Base-by-base conservation (phyloP, 257 asterid species). In the Solanum chaucha region DNA sequence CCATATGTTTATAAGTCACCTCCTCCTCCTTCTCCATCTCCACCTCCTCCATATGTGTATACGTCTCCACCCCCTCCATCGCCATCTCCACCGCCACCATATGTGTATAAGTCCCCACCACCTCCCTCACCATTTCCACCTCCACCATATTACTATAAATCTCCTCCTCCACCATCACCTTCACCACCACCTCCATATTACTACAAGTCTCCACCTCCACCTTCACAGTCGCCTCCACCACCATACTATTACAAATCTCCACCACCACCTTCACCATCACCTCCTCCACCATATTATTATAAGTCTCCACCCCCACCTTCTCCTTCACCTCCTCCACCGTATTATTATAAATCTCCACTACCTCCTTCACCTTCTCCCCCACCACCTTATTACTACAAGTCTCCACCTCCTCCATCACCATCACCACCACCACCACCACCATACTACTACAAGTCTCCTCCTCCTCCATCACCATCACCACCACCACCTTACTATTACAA, bases 401-500 rank as follows among this genome's bases (percentile, higher is more conserved):
- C 67, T 3, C 26, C 26, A 2, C 67, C 67, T 0, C 67, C 67
- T 0, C 67, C 67, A 3, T 6, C 9, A 0, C 9, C n/a, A 6
- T 20, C 67, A 3, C 67, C 67, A 2, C 67, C 67, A 1, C 67
- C 26, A 19, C 67, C 64, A 55, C 28, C 28, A 28, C 28, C 28
- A 28, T 68, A 67, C 6, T 3, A 68, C 5, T 68, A 26, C 36
- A 11, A 7, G 5, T 68, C 40, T 0, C 11, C 70, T 1, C 70
- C 32, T 0, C 32, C 70, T 4, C 70, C 70, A 0, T 61, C 70
- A 0, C 15, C 70, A 1, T 64, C 68, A 61, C 68, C 68, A 8
- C 30, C 91, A 0, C 93, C 94, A 15, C 92, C 34, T 3, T 32
- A 32, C 34, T 32, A 32, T 32, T 32, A 32, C 34, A 32, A 32